Conservation (phyloP, 2,329 filamentous ascomycete genomes). For the Dryadomyces quercus-mongolicae region DNA sequence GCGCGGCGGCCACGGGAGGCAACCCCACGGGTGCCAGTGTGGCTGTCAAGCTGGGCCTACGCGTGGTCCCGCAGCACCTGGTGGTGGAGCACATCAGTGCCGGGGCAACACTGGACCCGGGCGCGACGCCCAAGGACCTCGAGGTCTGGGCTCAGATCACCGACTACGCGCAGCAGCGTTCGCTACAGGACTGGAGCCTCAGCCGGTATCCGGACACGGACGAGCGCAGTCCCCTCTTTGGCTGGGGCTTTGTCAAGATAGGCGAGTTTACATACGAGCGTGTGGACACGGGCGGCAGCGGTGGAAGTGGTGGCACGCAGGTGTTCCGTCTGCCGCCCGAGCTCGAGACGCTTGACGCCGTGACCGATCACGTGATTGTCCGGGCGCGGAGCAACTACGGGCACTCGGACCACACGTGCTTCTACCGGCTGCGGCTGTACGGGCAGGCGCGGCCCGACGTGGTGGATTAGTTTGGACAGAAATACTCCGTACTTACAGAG, state of each 20-base stretch:
- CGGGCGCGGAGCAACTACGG: constrained; percentile 48
- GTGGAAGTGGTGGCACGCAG: constrained; percentile 26
- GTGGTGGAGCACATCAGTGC: constrained; percentile 61
- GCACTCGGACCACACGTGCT: constrained; percentile 45
- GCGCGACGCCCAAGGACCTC: constrained; percentile 51
- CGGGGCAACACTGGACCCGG: constrained; percentile 47
- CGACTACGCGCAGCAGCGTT: constrained; percentile 28
- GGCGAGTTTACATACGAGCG: constrained; percentile 41
- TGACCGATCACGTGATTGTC: constrained; percentile 40
- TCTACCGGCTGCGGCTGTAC: constrained; percentile 51
- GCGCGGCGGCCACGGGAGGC: constrained; percentile 31
- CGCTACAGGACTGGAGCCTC: constrained; percentile 26
- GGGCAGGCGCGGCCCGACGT: constrained; percentile 22
- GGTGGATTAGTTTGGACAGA: no score
- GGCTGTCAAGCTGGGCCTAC: constrained; percentile 44
- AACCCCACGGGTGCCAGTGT: constrained; percentile 29
- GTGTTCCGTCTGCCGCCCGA: constrained; percentile 41
- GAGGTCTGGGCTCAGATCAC: constrained; percentile 56
- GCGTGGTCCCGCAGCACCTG: constrained; percentile 54
- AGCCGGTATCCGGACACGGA: constrained; percentile 25
- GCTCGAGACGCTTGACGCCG: constrained; percentile 31
- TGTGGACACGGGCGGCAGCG: constrained; percentile 21
- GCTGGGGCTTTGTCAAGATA: constrained; percentile 41
- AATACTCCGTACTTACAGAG: no score
- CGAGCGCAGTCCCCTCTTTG: constrained; percentile 16